Conservation (phyloP, 768 basidiomycete genomes). For the Kondoa malvinella region DNA sequence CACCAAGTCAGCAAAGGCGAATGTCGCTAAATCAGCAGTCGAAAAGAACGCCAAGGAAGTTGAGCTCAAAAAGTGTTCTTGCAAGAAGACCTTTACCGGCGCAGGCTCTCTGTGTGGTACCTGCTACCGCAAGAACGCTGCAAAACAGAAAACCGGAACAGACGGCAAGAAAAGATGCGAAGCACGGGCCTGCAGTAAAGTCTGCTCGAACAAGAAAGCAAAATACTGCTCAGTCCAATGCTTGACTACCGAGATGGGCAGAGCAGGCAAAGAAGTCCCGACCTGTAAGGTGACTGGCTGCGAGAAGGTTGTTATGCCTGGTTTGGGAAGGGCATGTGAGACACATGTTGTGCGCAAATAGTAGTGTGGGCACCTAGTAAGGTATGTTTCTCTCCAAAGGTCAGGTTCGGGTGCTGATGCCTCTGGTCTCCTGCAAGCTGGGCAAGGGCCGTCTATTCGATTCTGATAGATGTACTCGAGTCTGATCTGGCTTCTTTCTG, state of each 20-base stretch:
- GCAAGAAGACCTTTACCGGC: background rate
- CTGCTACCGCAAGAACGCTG: background rate
- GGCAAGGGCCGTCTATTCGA: too few species aligned
- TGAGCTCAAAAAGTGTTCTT: background rate
- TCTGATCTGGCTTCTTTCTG: too few species aligned
- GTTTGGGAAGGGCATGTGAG: background rate
- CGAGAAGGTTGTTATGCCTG: background rate
- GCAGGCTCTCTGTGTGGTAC: background rate
- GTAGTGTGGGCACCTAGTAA: too few species aligned
- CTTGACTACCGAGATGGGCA: background rate
- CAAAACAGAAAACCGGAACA: background rate
- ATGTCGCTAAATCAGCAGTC: background rate
- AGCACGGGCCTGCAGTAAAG: background rate
- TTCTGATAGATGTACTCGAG: too few species aligned
- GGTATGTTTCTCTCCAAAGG: too few species aligned
- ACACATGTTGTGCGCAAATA: too few species aligned
- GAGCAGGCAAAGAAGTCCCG: background rate
- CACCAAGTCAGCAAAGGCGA: background rate
- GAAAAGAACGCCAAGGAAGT: background rate
- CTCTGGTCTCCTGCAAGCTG: too few species aligned
- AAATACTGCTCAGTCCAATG: background rate
- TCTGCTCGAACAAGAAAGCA: background rate
- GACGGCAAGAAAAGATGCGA: background rate
- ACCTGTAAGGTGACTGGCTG: background rate
- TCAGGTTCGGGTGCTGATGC: too few species aligned